Base-by-base conservation (phyloP, 345 rosid genomes). In the Gossypium raimondii region DNA sequence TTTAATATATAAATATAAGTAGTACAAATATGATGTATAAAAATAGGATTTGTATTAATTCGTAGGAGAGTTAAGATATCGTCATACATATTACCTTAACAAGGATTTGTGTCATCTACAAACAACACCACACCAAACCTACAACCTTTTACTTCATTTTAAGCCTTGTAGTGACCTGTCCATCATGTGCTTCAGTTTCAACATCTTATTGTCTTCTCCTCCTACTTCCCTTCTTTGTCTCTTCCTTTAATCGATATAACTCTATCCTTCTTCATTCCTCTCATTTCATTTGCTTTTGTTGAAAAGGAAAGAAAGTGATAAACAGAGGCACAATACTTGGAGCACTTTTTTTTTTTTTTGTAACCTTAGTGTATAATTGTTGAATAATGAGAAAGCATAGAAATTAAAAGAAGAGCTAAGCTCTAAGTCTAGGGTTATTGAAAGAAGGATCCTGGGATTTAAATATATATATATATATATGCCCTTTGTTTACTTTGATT, bases 81-180 rank as follows among this genome's bases (percentile, higher is more conserved):
- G 27, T 25, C 27, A 25, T 25, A 25, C 27, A 25, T 25, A 27
- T 27, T 27, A 3, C 34, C 34, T 27, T 27, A 27, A 27, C 29
- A 3, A 27, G 3, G 34, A 27, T 27, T 27, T 27, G 34, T 27
- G 34, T 27, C 34, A 27, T 27, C 4, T 27, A 45, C 50, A 55
- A 87, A 84, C 77, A 89, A 82, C 86, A 87, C 93, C 84, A 85
- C 41, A 73, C 63, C 60, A 83, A 82, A 77, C 85, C 81, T 67
- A 82, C 71, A 81, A 78, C 71, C 78, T 81, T 81, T 85, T 80
- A 6, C 75, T 63, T 81, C 82, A 71, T 76, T 83, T 64, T 67
- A 84, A 67, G 66, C 48, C 48, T 73, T 10, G 57, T 59, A 48
- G 74, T 87, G 87, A 87, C 89, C 89, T 85, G 93, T 87, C 86